Conservation (phyloP, 2,329 filamentous ascomycete genomes). For the Diaporthe batatas region DNA sequence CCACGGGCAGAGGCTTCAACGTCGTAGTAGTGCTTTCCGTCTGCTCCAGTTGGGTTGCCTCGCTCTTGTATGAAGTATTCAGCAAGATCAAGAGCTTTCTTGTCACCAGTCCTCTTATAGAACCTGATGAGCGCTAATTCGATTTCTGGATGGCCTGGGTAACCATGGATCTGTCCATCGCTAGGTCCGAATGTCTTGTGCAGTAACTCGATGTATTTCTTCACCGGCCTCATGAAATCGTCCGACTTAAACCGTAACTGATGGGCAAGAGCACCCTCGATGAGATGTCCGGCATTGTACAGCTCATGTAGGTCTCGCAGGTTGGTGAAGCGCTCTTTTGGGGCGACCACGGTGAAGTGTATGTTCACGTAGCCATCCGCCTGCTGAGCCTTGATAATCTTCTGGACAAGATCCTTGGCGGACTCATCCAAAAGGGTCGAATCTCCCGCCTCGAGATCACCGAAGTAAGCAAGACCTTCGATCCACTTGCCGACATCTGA, state of each 20-base stretch:
- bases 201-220: constrained; percentile 67
- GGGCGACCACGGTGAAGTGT: constrained; percentile 71
- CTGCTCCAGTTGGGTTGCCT: constrained; percentile 63
- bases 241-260: constrained; percentile 64
- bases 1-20: constrained; percentile 64
- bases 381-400: constrained; percentile 69
- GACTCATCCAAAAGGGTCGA: constrained; percentile 62
- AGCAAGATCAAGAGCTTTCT: constrained; percentile 59
- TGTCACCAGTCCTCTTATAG: constrained; percentile 52
- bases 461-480: constrained; percentile 70
- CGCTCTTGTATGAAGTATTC: constrained; percentile 70
- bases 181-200: constrained; percentile 64
- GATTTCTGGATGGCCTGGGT: constrained; percentile 70
- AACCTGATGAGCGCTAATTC: constrained; percentile 61
- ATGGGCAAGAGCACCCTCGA: constrained; percentile 71
- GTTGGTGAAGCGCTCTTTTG: constrained; percentile 67
- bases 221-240: constrained; percentile 64
- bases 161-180: constrained; percentile 65
- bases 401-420: constrained; percentile 66
- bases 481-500: constrained; percentile 71
- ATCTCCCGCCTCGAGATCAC: constrained; percentile 53
- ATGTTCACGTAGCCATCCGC: constrained; percentile 73
- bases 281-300: constrained; percentile 72
- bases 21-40: constrained; percentile 66
- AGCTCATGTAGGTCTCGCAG: constrained; percentile 72